Evolutionary conservation across 2,329 filamentous ascomycete genomes (phyloP), one percentile per base, ranked within the genome.

Genomic region (Apiospora malaysiana): DNA sequence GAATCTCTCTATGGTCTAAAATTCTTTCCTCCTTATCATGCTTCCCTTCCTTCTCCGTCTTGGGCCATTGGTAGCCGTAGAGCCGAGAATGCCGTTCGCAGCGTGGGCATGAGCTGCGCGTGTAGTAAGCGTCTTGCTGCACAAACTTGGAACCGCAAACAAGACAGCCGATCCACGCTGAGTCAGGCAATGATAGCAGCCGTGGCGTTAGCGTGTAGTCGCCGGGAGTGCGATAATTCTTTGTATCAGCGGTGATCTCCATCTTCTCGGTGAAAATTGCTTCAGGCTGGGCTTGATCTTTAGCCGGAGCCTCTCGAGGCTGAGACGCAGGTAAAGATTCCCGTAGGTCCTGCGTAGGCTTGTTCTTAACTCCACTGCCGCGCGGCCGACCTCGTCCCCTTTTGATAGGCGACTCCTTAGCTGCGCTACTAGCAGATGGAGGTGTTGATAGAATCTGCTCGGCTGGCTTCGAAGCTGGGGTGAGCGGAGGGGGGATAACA

Each of bases 61-160:
- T 98, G 7, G 96, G 96, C 96, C 96, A 99, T 71, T 92, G 87
- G 78, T 93, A 98, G 0, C 97, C 97, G 79, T 98, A 99, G 0
- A 99, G 84, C 83, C 97, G 98, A 21, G 93, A 97, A 79, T 99
- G 96, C 0, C 96, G 90, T 83, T 99, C 96, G 81, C 96, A 99
- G 8, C 96, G 90, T 4, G 94, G 95, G 79, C 96, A 99, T 21
- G 94, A 92, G 67, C 92, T 91, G 69, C 92, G 90, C 0, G 95
- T 98, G 74, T 91, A 92, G 80, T 97, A 98, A 0, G 94, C 94
- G 74, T 98, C 93, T 51, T 90, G 87, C 80, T 98, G 95, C 7
- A 98, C 92, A 79, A 98, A 99, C 72, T 91, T 90, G 0, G 88
- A 87, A 68, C 89, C 88, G 82, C 96, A 99, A 37, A 93, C 94